A percentile compares a stretch with the other conserved stretches of the same genome.
Conservation (phyloP, 495 filamentous ascomycete species). For the Penicillium nucicola region DNA sequence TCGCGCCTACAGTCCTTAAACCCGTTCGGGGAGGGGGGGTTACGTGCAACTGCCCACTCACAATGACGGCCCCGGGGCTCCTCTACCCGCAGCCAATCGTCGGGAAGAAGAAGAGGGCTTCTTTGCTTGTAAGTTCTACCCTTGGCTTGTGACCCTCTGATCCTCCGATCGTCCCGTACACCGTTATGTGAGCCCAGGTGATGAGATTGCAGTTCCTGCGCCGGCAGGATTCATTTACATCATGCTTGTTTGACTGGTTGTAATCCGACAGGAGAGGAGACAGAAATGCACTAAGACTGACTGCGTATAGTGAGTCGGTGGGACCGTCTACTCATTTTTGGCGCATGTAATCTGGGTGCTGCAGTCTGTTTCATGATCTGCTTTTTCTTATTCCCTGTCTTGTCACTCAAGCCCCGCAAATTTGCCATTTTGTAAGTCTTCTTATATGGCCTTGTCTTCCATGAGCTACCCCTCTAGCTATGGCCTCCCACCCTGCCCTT, state of each 20-base stretch:
- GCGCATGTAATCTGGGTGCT: conserved; percentile 86
- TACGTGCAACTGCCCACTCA: conserved; percentile 89
- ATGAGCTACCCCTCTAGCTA: not conserved
- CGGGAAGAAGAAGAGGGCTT: conserved; percentile 93
- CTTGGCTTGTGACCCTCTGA: conserved; percentile 17
- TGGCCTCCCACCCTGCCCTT: not conserved
- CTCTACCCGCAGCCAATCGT: conserved; percentile 77
- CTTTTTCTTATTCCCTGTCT: conserved; percentile 81
- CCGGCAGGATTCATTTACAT: conserved; percentile 26
- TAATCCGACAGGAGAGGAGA: conserved; percentile 15
- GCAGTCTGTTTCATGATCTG: conserved; percentile 88
- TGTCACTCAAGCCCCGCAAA: conserved; percentile 78
- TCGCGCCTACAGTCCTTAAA: conserved; percentile 83
- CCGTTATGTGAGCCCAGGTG: conserved; percentile 31
- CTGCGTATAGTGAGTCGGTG: conserved; percentile 80
- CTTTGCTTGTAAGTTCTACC: conserved; percentile 82
- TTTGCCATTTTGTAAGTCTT: conserved; percentile 91
- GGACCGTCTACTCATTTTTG: conserved; percentile 92
- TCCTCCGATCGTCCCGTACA: conserved; percentile 22
- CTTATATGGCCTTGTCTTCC: conserved; percentile 5
- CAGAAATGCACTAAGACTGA: conserved; percentile 17
- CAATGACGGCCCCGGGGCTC: conserved; percentile 74
- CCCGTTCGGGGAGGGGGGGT: conserved; percentile 81
- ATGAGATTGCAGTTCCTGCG: conserved; percentile 39
- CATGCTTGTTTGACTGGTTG: conserved; percentile 21